phyloP scores from a whole-genome alignment of 2,329 filamentous ascomycete species.

The Hyphodiscus sp. region DNA sequence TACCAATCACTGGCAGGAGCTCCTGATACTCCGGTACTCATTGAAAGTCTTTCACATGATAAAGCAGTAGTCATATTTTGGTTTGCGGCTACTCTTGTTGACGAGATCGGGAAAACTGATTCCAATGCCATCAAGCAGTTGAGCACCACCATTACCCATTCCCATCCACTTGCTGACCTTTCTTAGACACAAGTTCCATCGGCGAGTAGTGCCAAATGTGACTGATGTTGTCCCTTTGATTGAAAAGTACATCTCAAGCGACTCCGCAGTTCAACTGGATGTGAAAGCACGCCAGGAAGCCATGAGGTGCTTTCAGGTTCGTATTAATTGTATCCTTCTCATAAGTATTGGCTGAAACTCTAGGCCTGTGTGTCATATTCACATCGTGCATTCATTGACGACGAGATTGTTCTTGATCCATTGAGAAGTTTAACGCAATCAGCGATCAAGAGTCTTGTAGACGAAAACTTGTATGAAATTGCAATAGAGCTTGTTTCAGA shows the following conservation, averaged over 20 bases:
- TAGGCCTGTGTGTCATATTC: slow-evolving; percentile 71
- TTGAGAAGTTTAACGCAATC: slow-evolving; percentile 54
- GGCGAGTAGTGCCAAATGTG: slow-evolving; percentile 45
- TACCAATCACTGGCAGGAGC: slow-evolving; percentile 42
- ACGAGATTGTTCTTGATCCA: slow-evolving; percentile 49
- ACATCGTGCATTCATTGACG: slow-evolving; percentile 54
- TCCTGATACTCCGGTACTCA: slow-evolving; percentile 37
- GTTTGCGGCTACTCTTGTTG: slow-evolving; percentile 57
- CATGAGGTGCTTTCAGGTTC: slow-evolving; percentile 56
- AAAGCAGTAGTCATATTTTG: slow-evolving; percentile 55
- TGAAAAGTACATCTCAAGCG: slow-evolving; percentile 32
- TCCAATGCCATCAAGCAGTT: slow-evolving; percentile 51
- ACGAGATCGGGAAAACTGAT: slow-evolving; percentile 64
- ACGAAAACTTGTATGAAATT: slow-evolving; percentile 51
- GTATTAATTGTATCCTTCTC: slow-evolving; percentile 8
- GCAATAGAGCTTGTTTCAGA: slow-evolving; percentile 61
- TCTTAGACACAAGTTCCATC: slow-evolving; percentile 38
- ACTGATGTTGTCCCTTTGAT: slow-evolving; percentile 44
- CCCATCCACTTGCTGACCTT: slow-evolving; percentile 5
- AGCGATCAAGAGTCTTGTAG: slow-evolving; percentile 53
- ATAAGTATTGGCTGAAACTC: slow-evolving; percentile 6
- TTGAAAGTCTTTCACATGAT: slow-evolving; percentile 40
- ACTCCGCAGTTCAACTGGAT: slow-evolving; percentile 32
- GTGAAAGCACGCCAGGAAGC: slow-evolving; percentile 45
- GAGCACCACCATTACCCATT: slow-evolving; percentile 21